Evolutionary conservation across 305 asterid species (phyloP), one percentile per base, ranked within the genome.

Genomic region (Ajuga reptans): DNA sequence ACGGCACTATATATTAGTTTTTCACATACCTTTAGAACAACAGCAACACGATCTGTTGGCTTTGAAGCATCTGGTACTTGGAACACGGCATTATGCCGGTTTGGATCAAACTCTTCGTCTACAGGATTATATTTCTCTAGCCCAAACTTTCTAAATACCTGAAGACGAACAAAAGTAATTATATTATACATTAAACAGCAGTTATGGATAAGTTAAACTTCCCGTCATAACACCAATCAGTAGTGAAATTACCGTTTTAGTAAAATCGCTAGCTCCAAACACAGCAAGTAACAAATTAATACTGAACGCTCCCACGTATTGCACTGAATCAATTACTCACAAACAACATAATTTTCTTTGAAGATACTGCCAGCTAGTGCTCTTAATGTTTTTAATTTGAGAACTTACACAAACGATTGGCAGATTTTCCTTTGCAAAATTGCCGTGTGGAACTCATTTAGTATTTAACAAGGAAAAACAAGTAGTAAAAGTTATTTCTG

Each of bases 1-100:
- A 21, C 27, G 2, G 2, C 27, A 21, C 2, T 21, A 21, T 5
- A 12, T 24, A 33, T 29, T 46, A 65, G 33, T 68, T 15, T 45
- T 45, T 63, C 3, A 41, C 45, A 55, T 78, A 93, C 98, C 98
- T 93, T 93, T 10, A 93, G 82, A 64, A 91, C 97, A 69, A 81
- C 86, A 53, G 90, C 95, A 54, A 93, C 89, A 42, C 73, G 87
- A 36, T 80, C 87, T 1, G 94, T 84, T 55, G 95, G 89, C 81
- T 89, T 93, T 39, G 93, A 81, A 80, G 96, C 84, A 74, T 89
- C 95, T 6, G 99, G 96, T 54, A 89, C 95, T 83, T 93, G 96
- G 78, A 90, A 93, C 63, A 87, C 91, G 4, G 99, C 99, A 29
- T 85, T 87, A 57, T 90, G 97, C 86, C 91, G 84, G 80, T 88